These are phyloP conservation scores for Russula earlei DNA, from an alignment of 768 basidiomycete genomes.

Conservation along the genomic window DNA sequence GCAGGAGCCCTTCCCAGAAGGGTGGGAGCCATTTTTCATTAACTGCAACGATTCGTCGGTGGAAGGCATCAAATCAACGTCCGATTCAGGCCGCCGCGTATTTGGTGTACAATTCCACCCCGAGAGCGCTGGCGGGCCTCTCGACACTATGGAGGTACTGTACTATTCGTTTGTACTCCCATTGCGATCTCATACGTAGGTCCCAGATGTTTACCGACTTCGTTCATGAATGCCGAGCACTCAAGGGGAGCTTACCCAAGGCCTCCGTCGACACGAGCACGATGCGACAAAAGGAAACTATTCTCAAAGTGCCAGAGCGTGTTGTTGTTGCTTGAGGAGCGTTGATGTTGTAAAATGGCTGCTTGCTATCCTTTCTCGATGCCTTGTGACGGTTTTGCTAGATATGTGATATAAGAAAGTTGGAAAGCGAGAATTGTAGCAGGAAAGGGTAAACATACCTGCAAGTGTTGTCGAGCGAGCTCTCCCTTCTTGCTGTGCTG, in stretches of 20 bases:
- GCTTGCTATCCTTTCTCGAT: not conserved
- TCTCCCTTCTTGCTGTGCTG: too few relatives aligned
- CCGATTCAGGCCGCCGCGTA: conserved; percentile 77
- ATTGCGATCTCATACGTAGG: not conserved
- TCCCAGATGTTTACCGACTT: conserved; percentile 90
- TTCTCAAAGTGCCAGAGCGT: conserved; percentile 15
- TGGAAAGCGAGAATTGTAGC: too few relatives aligned
- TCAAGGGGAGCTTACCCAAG: conserved; percentile 22
- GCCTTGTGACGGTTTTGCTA: not conserved
- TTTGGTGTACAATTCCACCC: conserved; percentile 99
- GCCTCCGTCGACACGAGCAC: conserved; percentile 22
- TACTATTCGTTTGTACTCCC: not conserved
- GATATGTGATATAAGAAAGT: not conserved
- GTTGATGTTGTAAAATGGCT: not conserved
- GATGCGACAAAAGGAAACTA: conserved; percentile 18
- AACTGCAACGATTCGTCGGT: conserved; percentile 99
- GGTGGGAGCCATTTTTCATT: conserved; percentile 99
- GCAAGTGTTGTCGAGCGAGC: too few relatives aligned
- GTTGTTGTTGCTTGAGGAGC: conserved; percentile 24
- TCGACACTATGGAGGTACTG: conserved; percentile 90
- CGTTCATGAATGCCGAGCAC: conserved; percentile 64
- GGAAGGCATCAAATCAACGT: conserved; percentile 95
- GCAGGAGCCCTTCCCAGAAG: conserved; percentile 89
- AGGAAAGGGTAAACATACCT: too few relatives aligned
- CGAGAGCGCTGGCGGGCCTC: conserved; percentile 94